Evolutionary conservation across 2,329 filamentous ascomycete species (phyloP), one percentile per base, ranked within the genome.

Genomic region (Huntiella bhutanensis): DNA sequence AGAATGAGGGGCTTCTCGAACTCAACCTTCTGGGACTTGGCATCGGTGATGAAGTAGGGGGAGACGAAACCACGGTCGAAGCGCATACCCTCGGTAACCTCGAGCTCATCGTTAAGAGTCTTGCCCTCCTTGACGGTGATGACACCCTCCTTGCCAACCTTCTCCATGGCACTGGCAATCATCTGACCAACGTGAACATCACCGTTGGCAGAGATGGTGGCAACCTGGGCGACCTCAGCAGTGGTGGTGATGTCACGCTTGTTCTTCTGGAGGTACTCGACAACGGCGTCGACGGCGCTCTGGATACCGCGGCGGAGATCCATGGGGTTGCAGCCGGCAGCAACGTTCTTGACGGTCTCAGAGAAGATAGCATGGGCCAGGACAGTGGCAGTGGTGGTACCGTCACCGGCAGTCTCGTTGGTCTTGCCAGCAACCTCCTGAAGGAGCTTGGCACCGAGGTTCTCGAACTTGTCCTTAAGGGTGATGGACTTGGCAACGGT

Each of bases 91-190:
- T 98, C 91, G 50, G 91, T 98, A 52, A 98, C 80, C 70, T 98
- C 91, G 48, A 98, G 81, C 77, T 98, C 91, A 57, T 98, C 91
- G 58, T 83, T 78, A 61, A 93, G 80, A 51, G 91, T 96, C 82
- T 96, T 98, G 63, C 91, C 91, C 75, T 98, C 91, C 81, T 98
- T 98, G 61, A 96, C 88, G 49, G 91, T 98, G 65, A 98, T 98
- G 60, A 98, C 91, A 73, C 91, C 91, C 72, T 98, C 91, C 77
- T 98, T 98, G 67, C 91, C 91, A 53, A 98, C 91, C 76, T 93
- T 94, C 76, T 98, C 91, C 91, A 98, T 98, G 56, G 91, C 91
- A 62, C 79, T 95, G 61, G 91, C 87, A 64, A 98, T 91, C 61
- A 98, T 77, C 68, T 85, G 80, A 58, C 91, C 91, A 59, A 98